These are phyloP conservation scores for Fragilaria radians DNA, from an alignment of 108 stramenopile genomes.

Conservation along the genomic window DNA sequence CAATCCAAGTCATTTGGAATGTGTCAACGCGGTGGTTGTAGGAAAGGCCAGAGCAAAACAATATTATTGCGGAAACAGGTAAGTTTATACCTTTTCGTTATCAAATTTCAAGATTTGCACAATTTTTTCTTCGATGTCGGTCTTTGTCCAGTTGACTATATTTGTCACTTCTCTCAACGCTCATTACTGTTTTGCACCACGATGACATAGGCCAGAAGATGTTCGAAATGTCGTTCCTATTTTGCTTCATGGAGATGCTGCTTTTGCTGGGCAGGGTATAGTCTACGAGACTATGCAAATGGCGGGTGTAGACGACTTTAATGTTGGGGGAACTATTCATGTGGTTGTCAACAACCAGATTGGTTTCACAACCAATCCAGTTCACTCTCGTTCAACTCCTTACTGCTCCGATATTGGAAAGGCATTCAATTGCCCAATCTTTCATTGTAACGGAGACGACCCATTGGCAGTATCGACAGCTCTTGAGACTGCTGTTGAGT, in stretches of 20 bases:
- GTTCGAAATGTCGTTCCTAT: conserved; percentile 85
- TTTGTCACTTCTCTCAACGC: no score
- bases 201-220: conserved; percentile 8
- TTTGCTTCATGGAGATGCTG: conserved; percentile 98
- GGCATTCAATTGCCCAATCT: conserved; percentile 97
- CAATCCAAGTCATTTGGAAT: conserved; percentile 98
- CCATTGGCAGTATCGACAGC: conserved; percentile 94
- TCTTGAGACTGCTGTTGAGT: conserved; percentile 96
- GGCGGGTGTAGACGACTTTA: conserved; percentile 84
- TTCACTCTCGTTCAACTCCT: conserved; percentile 89
- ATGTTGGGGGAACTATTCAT: conserved; percentile 98
- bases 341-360: conserved; percentile 99
- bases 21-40: conserved; percentile 93
- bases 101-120: no score
- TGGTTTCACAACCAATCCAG: conserved; percentile 98
- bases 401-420: conserved; percentile 98
- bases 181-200: not conserved
- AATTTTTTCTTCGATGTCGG: no score
- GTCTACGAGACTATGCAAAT: conserved; percentile 99
- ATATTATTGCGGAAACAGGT: conserved; percentile 90
- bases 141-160: no score
- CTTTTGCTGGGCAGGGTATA: conserved; percentile 98
- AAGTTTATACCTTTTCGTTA: no score
- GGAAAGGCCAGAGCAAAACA: conserved; percentile 98
- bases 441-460: conserved; percentile 99